Conservation (phyloP, 1,284 basidiomycete genomes). For the Papiliotrema nemorosa region DNA sequence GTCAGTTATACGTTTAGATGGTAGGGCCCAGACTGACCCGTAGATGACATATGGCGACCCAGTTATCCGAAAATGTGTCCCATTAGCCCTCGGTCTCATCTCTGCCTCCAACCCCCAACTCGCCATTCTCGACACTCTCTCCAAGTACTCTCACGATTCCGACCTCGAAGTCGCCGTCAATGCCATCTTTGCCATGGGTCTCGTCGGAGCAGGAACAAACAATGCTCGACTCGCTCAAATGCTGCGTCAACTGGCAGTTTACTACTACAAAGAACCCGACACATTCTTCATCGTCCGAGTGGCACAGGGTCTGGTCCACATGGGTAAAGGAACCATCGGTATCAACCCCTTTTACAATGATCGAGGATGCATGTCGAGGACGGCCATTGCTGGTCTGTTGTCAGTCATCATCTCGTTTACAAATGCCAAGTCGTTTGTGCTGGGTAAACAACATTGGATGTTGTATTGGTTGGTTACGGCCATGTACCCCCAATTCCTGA, state of each 20-base stretch:
- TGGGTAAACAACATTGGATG: constrained; percentile 98
- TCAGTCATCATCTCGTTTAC: constrained; percentile 88
- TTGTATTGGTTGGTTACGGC: constrained; percentile 89
- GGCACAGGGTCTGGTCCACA: constrained; percentile 92
- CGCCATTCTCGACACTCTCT: constrained; percentile 93
- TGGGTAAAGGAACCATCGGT: constrained; percentile 99
- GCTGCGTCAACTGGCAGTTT: constrained; percentile 91
- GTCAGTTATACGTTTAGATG: constrained; percentile 52
- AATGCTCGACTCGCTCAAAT: constrained; percentile 97
- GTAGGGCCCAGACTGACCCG: constrained; percentile 1
- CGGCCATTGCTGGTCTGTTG: constrained; percentile 87
- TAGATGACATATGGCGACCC: constrained; percentile 99
- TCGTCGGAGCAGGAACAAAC: constrained; percentile 97
- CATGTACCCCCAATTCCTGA: constrained; percentile 98
- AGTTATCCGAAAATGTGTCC: constrained; percentile 86
- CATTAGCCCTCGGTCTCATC: constrained; percentile 90
- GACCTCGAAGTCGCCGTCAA: constrained; percentile 94
- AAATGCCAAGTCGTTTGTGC: constrained; percentile 84
- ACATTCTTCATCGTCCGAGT: constrained; percentile 96
- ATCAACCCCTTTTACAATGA: constrained; percentile 97
- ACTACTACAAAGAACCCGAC: constrained; percentile 97
- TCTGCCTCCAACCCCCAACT: constrained; percentile 94
- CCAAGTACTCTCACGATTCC: constrained; percentile 99
- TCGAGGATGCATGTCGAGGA: constrained; percentile 80
- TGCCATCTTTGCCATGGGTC: constrained; percentile 97